Conservation (phyloP, 2,329 filamentous ascomycete genomes). For the Clathrospora elynae region DNA sequence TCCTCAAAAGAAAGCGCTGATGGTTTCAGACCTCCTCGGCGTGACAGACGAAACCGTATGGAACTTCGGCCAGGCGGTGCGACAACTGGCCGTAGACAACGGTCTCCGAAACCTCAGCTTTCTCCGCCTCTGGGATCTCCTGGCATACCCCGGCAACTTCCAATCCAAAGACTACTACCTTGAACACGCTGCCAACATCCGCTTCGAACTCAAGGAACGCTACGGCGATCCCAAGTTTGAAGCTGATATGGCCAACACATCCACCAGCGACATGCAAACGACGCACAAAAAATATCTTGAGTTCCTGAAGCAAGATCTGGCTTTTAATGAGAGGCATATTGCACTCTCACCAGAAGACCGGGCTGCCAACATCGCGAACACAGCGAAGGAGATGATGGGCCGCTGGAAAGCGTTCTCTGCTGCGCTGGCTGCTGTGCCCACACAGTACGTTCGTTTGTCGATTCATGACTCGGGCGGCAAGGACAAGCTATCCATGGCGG, state of each 20-base stretch:
- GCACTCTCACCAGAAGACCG: constrained; percentile 24
- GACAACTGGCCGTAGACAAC: constrained; percentile 21
- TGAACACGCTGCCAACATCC: constrained; percentile 30
- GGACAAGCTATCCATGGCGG: constrained; percentile 38
- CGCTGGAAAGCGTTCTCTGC: constrained; percentile 36
- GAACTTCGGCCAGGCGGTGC: constrained; percentile 40
- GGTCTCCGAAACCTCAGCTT: constrained; percentile 28
- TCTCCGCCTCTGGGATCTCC: constrained; percentile 26
- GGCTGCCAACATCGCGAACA: constrained; percentile 27
- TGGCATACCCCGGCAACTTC: constrained; percentile 22
- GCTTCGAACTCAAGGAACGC: constrained; percentile 28
- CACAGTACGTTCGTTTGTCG: constrained; percentile 35
- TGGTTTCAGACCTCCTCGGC: constrained; percentile 47
- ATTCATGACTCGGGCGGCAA: constrained; percentile 41
- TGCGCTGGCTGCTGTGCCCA: constrained; percentile 27
- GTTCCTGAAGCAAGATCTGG: constrained; percentile 33
- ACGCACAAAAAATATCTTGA: constrained; percentile 38
- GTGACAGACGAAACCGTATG: constrained; percentile 52
- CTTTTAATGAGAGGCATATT: constrained; percentile 22
- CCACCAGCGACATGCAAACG: constrained; percentile 33
- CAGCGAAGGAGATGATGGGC: constrained; percentile 41
- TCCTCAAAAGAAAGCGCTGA: not conserved
- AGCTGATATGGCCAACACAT: constrained; percentile 39
- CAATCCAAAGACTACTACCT: constrained; percentile 30
- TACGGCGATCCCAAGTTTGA: constrained; percentile 34